These are phyloP conservation scores for Umbelopsis vinacea DNA, from an alignment of 192 early-diverging fungal species.

Conservation along the genomic window DNA sequence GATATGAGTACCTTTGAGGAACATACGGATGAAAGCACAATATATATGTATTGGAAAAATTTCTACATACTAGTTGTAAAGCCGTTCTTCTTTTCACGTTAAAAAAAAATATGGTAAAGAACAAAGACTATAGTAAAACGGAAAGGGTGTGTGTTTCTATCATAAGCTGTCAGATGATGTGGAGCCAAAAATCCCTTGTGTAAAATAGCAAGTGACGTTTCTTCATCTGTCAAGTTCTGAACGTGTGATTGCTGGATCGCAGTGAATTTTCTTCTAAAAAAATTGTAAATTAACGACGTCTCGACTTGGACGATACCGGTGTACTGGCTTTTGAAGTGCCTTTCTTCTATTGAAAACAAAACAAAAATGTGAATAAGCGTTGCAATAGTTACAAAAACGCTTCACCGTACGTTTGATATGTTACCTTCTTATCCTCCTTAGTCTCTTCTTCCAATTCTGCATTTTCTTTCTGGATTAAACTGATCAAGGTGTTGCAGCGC, in stretches of 20 bases:
- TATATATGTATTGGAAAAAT: too few relatives aligned
- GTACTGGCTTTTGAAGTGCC: constrained; percentile 14
- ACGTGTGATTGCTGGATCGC: neutral
- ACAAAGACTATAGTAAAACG: too few relatives aligned
- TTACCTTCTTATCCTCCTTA: constrained; percentile 40
- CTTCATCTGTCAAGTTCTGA: neutral
- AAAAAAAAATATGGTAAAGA: too few relatives aligned
- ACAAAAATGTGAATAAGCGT: neutral
- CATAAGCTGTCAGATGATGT: too few relatives aligned
- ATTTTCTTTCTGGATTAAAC: constrained; percentile 65
- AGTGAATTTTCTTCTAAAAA: neutral
- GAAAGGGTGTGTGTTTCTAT: too few relatives aligned
- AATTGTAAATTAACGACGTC: constrained; percentile 12
- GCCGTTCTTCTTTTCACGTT: too few relatives aligned
- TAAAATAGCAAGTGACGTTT: too few relatives aligned
- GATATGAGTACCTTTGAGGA: too few relatives aligned
- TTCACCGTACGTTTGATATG: neutral
- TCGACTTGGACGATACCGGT: constrained; percentile 4
- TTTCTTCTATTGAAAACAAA: neutral
- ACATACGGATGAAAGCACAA: too few relatives aligned
- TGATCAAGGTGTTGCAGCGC: constrained; percentile 84
- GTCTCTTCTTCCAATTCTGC: constrained; percentile 47
- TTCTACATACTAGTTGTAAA: too few relatives aligned
- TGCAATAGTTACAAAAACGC: neutral
- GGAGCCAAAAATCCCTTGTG: too few relatives aligned